Percentiles rank a stretch among this genome's conserved stretches.
These are phyloP conservation scores for Croton laevigatus DNA, from an alignment of 441 rosid genomes.

Conservation along the genomic window DNA sequence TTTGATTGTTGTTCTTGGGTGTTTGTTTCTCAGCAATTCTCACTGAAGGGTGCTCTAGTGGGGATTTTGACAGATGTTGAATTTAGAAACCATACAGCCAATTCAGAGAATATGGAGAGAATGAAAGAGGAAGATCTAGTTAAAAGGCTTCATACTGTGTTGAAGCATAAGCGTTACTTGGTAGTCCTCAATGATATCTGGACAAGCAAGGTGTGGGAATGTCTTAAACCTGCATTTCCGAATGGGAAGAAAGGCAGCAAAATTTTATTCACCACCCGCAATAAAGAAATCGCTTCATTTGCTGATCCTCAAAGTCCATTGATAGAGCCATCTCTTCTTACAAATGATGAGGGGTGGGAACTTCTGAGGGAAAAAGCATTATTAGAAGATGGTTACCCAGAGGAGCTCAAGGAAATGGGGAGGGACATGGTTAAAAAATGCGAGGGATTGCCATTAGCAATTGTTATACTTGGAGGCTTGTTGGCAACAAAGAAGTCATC, in stretches of 20 bases:
- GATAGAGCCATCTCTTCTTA: conserved; percentile 26
- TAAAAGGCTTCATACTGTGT: background rate
- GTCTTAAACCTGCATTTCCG: conserved; percentile 27
- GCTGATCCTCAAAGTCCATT: conserved; percentile 27
- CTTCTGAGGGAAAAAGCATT: conserved; percentile 30
- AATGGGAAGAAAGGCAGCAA: conserved; percentile 26
- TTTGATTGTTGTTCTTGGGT: conserved; percentile 33
- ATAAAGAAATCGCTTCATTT: conserved; percentile 23
- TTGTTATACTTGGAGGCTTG: conserved; percentile 13
- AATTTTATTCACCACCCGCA: conserved; percentile 32
- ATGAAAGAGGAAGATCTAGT: conserved; percentile 26
- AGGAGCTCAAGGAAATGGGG: conserved; percentile 7
- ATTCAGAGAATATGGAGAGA: conserved; percentile 3
- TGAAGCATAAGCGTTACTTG: conserved; percentile 28
- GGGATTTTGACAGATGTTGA: conserved; percentile 16
- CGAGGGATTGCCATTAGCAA: conserved; percentile 22
- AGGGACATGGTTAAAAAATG: conserved; percentile 16
- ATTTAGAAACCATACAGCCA: background rate
- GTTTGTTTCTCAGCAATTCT: conserved; percentile 32
- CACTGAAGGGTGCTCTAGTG: conserved; percentile 14
- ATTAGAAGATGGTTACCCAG: background rate
- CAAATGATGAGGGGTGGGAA: conserved; percentile 32
- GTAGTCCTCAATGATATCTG: conserved; percentile 41
- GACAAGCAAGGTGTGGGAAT: conserved; percentile 27
- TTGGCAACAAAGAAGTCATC: background rate